Base-by-base conservation (phyloP, 1,284 basidiomycete species). In the Xerocomus nothofagi region DNA sequence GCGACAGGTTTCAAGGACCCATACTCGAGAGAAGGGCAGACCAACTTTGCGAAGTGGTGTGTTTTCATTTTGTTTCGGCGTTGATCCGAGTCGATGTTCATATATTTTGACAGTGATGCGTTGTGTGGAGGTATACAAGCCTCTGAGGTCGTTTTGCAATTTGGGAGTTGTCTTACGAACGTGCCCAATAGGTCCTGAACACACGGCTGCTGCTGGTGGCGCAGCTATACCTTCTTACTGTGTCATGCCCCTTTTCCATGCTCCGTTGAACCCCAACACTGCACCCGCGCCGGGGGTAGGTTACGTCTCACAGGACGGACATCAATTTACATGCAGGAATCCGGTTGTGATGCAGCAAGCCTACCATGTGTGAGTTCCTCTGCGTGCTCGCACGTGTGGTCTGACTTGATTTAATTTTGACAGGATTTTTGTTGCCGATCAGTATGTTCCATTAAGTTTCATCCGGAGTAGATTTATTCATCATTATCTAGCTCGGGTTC, bases 171-270 rank as follows among this genome's bases (percentile, higher is more conserved):
- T 29, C 39, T 57, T 6, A 49, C 7, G 8, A 15, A 32, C 29
- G 3, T 30, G 9, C 11, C 36, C 29, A 36, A 39, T 44, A 81
- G 81, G 77, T 21, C 49, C 56, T 3, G 61, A 83, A 54, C 81
- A 82, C 52, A 66, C 69, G 4, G 71, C 60, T 32, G 70, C 72
- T 9, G 61, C 68, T 6, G 67, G 66, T 6, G 62, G 57, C 23
- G 64, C 70, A 3, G 72, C 74, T 0, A 71, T 77, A 50, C 76
- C 80, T 1, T 84, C 81, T 1, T 79, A 76, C 56, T 85, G 83
- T 57, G 73, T 66, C 2, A 58, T 81, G 5, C 75, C 79, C 0
- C 69, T 80, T 38, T 81, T 85, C 58, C 82, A 84, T 62, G 65
- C 67, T 3, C 73, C 74, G 1, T 62, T 70, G 34, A 53, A 62